Evolutionary conservation across 139 green algal species (phyloP), one percentile per base, ranked within the genome.

Genomic region (Chlorella sorokiniana): DNA sequence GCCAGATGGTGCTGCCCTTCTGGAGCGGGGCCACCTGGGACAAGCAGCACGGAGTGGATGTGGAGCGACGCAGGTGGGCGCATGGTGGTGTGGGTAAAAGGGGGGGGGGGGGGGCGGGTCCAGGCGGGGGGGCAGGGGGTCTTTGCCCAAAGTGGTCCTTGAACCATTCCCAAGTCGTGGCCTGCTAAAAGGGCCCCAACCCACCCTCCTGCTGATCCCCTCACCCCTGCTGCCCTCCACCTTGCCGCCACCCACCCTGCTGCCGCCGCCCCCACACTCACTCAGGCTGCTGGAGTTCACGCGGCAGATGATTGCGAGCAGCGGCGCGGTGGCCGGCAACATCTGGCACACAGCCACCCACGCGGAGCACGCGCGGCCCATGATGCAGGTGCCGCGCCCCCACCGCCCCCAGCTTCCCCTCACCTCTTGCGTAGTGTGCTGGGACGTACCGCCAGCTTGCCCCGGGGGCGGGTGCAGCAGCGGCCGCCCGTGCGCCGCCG

Each of bases 341-440:
- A n/a, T 91, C 2, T 98, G 94, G 94, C 89, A 92, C 77, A 88
- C 77, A 0, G 92, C 92, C 41, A 90, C 79, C 25, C 92, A 97
- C 79, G 90, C 91, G 0, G 92, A 96, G 83, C 93, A 97, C 68
- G 87, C 88, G 2, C 86, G 93, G 31, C 92, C 94, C 45, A 97
- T 97, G 92, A 88, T 98, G 51, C 90, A 95, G 89, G 89, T 25
- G 37, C n/a, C n/a, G n/a, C n/a, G n/a, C n/a, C n/a, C n/a, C n/a
- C n/a, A n/a, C n/a, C n/a, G n/a, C n/a, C n/a, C n/a, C n/a, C n/a
- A n/a, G n/a, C n/a, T n/a, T n/a, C n/a, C n/a, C n/a, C n/a, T n/a
- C n/a, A n/a, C n/a, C n/a, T n/a, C n/a, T n/a, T n/a, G n/a, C n/a
- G n/a, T n/a, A 33, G 74, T 40, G 18, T 29, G n/a, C 22, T 25